Percentiles rank a stretch among this genome's conserved stretches.
phyloP scores from a whole-genome alignment of 208 protist genomes.

The Crithidia acanthocephali region DNA sequence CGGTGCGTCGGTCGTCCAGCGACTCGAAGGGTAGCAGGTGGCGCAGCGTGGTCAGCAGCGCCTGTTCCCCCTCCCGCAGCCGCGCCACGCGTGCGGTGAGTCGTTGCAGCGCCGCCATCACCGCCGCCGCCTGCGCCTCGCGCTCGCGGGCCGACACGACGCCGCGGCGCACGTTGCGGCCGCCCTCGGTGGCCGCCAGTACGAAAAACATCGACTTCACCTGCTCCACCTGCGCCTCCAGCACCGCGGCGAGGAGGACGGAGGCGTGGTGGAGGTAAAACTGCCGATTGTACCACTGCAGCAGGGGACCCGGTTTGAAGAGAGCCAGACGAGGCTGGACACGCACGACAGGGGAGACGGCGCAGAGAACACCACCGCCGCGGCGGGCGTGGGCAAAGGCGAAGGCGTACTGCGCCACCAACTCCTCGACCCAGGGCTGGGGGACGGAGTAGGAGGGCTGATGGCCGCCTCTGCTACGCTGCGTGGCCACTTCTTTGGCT shows the following conservation, averaged over 20 bases:
- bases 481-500: background rate
- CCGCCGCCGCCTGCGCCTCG: constrained; percentile 17
- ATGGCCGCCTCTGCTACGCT: background rate
- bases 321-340: constrained; percentile 21
- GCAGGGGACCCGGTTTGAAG: constrained; percentile 15
- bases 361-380: background rate
- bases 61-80: background rate
- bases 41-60: constrained; percentile 1
- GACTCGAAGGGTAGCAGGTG: constrained; percentile 13
- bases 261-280: constrained; percentile 12
- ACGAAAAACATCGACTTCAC: constrained; percentile 20
- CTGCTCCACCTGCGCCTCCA: constrained; percentile 26
- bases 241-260: constrained; percentile 6
- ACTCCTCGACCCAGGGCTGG: constrained; percentile 9
- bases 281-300: constrained; percentile 14
- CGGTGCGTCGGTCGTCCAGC: background rate
- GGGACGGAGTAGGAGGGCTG: background rate
- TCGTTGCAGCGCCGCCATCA: constrained; percentile 16
- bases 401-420: constrained; percentile 18
- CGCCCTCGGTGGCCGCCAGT: constrained; percentile 6
- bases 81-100: constrained; percentile 1
- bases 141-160: constrained; percentile 3
- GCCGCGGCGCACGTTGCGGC: background rate
- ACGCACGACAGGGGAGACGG: constrained; percentile 10
- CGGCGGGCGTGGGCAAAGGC: constrained; percentile 8